Evolutionary conservation across 1,284 basidiomycete genomes (phyloP).

Genomic region (Sphaerobolus stellatus): DNA sequence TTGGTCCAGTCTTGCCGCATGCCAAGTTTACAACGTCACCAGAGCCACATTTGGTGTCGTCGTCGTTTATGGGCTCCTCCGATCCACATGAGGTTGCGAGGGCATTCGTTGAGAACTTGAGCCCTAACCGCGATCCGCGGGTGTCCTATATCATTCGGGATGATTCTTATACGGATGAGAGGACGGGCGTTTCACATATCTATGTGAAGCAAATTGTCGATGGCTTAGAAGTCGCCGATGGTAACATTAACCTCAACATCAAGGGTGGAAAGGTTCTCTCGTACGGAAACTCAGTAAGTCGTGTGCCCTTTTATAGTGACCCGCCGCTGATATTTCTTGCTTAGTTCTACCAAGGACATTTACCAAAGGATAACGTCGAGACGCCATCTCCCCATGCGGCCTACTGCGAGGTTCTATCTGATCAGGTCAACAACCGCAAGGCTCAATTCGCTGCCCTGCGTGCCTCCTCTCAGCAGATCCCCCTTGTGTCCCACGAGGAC

Average conservation of each 20-base stretch:
- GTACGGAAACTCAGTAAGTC: constrained; percentile 75
- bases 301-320: constrained; percentile 18
- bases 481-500: constrained; percentile 25
- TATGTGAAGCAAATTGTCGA: constrained; percentile 80
- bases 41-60: constrained; percentile 32
- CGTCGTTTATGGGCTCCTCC: constrained; percentile 13
- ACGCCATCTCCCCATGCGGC: constrained; percentile 52
- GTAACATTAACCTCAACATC: constrained; percentile 88
- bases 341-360: constrained; percentile 66
- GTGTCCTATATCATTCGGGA: constrained; percentile 57
- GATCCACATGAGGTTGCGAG: constrained; percentile 62
- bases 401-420: constrained; percentile 52
- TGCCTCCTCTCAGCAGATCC: constrained; percentile 5
- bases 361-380: constrained; percentile 36
- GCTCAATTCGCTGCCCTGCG: background rate
- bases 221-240: constrained; percentile 84
- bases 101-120: constrained; percentile 54
- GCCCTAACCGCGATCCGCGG: constrained; percentile 34
- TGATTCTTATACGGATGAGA: constrained; percentile 84
- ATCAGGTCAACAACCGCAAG: constrained; percentile 35
- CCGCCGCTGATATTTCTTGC: constrained; percentile 1
- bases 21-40: constrained; percentile 59
- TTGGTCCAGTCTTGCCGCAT: constrained; percentile 74
- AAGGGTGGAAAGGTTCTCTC: constrained; percentile 78
- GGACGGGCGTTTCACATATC: constrained; percentile 82